A percentile compares a stretch with the other conserved stretches of the same genome.
phyloP scores from a whole-genome alignment of 2,329 filamentous ascomycete species.

The Diplodia seriata region DNA sequence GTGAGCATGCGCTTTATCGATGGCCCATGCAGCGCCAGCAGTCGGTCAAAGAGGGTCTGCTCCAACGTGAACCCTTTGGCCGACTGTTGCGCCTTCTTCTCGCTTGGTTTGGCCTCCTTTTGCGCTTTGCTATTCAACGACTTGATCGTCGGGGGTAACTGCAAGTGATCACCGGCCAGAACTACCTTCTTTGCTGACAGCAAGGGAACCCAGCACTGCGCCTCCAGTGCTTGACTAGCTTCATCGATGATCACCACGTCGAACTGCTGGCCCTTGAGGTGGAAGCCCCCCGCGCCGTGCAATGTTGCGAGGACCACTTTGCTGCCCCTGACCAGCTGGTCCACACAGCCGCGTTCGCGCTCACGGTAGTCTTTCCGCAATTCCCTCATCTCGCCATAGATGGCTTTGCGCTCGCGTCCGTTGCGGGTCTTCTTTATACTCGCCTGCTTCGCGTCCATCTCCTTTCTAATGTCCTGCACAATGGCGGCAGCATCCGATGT shows the following conservation, averaged over 20 bases:
- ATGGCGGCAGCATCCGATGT: slow-evolving; percentile 90
- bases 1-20: slow-evolving; percentile 93
- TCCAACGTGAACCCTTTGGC: slow-evolving; percentile 70
- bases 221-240: slow-evolving; percentile 92
- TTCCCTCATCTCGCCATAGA: slow-evolving; percentile 85
- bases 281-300: slow-evolving; percentile 87
- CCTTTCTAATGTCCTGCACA: slow-evolving; percentile 85
- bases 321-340: slow-evolving; percentile 74
- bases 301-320: slow-evolving; percentile 91
- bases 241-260: slow-evolving; percentile 97
- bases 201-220: slow-evolving; percentile 95
- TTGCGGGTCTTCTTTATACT: slow-evolving; percentile 86
- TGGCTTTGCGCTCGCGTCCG: slow-evolving; percentile 77
- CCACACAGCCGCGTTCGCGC: slow-evolving; percentile 81
- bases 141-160: slow-evolving; percentile 94
- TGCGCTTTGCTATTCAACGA: slow-evolving; percentile 60
- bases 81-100: slow-evolving; percentile 51
- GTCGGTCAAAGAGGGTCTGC: slow-evolving; percentile 89
- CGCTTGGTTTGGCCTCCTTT: slow-evolving; percentile 38
- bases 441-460: slow-evolving; percentile 92
- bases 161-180: slow-evolving; percentile 91
- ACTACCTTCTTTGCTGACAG: slow-evolving; percentile 80
- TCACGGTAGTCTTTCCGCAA: slow-evolving; percentile 87
- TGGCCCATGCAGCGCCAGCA: slow-evolving; percentile 80
- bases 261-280: slow-evolving; percentile 80